A percentile compares a stretch with the other conserved stretches of the same genome.
Evolutionary conservation across 495 filamentous ascomycete genomes (phyloP).

Genomic region (Hapsidospora chrysogenum): DNA sequence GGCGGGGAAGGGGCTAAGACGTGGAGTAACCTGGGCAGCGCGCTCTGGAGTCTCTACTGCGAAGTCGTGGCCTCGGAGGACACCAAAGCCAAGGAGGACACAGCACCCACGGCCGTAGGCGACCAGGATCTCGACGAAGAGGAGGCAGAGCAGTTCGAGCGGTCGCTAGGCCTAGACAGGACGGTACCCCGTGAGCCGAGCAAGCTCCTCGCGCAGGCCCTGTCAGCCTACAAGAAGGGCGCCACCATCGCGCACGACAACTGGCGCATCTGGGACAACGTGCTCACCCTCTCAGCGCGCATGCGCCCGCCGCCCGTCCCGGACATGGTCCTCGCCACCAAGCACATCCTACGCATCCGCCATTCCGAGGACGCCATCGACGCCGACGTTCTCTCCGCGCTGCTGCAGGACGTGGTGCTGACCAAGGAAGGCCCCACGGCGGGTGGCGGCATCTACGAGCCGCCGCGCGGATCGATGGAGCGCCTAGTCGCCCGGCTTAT

Average conservation of each 20-base stretch:
- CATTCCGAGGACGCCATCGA: slow-evolving; percentile 63
- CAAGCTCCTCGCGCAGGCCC: slow-evolving; percentile 52
- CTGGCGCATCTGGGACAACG: slow-evolving; percentile 89
- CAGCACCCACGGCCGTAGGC: slow-evolving; percentile 1
- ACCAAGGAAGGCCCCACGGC: slow-evolving; percentile 14
- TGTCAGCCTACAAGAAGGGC: slow-evolving; percentile 70
- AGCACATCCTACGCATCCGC: slow-evolving; percentile 60
- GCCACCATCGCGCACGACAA: slow-evolving; percentile 65
- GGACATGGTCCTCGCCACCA: slow-evolving; percentile 58
- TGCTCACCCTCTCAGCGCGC: slow-evolving; percentile 68
- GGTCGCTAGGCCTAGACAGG: not conserved
- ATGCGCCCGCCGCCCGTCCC: slow-evolving; percentile 54
- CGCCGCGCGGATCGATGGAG: slow-evolving; percentile 27
- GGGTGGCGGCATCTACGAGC: slow-evolving; percentile 19
- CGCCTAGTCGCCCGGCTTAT: slow-evolving; percentile 52
- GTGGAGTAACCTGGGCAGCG: slow-evolving; percentile 87
- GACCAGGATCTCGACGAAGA: slow-evolving; percentile 11
- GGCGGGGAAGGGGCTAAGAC: slow-evolving; percentile 83
- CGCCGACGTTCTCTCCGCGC: slow-evolving; percentile 44
- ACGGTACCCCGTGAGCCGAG: slow-evolving; percentile 16
- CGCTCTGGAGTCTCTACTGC: slow-evolving; percentile 35
- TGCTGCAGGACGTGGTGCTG: slow-evolving; percentile 53
- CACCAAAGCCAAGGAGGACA: slow-evolving; percentile 5
- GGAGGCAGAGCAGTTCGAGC: not conserved
- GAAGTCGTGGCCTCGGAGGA: slow-evolving; percentile 23